Base-by-base conservation (phyloP, 345 rosid genomes). In the Populus ilicifolia region DNA sequence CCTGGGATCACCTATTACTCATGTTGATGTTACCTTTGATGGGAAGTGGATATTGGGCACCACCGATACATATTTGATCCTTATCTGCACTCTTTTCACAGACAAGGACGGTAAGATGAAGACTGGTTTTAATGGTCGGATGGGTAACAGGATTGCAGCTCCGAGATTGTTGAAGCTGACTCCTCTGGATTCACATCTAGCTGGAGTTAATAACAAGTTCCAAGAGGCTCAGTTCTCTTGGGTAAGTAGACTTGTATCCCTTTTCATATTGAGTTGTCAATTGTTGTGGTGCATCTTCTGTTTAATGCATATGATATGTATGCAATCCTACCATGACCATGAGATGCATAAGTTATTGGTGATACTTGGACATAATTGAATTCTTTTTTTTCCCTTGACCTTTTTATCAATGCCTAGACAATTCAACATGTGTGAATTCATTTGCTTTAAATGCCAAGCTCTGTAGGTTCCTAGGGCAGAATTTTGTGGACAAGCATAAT, bases 11-110 rank as follows among this genome's bases (percentile, higher is more conserved):
- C 95, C 98, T 78, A 89, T 96, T 65, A 94, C 95, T 72, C 97
- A 94, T 66, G 98, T 96, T 74, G 99, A 96, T 85, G 97, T 93
- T 78, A 96, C 99, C 59, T 96, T 69, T 48, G 99, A 96, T 84
- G 99, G 99, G 78, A 96, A 91, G 85, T 96, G 98, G 99, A 94
- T 96, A 72, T 81, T 96, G 90, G 99, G 97, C 75, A 96, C 99
- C 30, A 92, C 97, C 64, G 98, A 96, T 77, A 88, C 97, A 36
- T 96, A 94, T 72, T 75, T 96, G 90, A 89, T 96, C 78, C 97
- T 96, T 38, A 92, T 94, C 63, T 93, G 98, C 85, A 78, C 97
- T 56, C 88, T 94, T 59, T 96, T 94, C 86, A 89, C 92, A 30
- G 99, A 87, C 75, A 96, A 92, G 83, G 87, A 77, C 84, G 98